Conservation (phyloP, 2,329 filamentous ascomycete genomes). For the Sphaerulina musiva region DNA sequence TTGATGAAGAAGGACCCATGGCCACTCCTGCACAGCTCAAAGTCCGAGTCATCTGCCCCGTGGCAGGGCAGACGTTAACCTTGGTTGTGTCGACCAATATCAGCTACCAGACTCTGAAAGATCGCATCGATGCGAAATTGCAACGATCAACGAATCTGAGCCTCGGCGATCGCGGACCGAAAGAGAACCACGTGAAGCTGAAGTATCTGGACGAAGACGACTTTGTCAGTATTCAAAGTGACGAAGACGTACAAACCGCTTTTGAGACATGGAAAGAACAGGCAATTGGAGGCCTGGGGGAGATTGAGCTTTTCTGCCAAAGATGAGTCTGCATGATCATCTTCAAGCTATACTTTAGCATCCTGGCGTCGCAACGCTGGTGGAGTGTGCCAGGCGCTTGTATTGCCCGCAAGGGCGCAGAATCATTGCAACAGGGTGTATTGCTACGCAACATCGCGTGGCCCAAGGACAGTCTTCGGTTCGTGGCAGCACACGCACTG, state of each 20-base stretch:
- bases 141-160: slow-evolving; percentile 77
- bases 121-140: slow-evolving; percentile 93
- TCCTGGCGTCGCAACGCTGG: not conserved
- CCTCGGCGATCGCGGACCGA: slow-evolving; percentile 59
- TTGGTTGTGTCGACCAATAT: slow-evolving; percentile 96
- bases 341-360: not conserved
- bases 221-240: slow-evolving; percentile 85
- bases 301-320: slow-evolving; percentile 82
- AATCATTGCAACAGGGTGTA: too few species aligned
- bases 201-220: slow-evolving; percentile 92
- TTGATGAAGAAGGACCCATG: slow-evolving; percentile 36
- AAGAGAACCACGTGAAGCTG: slow-evolving; percentile 60
- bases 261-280: slow-evolving; percentile 91
- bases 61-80: slow-evolving; percentile 81
- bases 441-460: too few species aligned
- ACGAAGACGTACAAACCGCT: slow-evolving; percentile 93
- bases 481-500: not conserved
- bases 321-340: slow-evolving; percentile 31
- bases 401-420: too few species aligned
- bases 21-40: slow-evolving; percentile 70
- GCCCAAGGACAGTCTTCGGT: too few species aligned
- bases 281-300: slow-evolving; percentile 63
- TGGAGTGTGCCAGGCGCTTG: not conserved
- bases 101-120: slow-evolving; percentile 84
- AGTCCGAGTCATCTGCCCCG: slow-evolving; percentile 79